Base-by-base conservation (phyloP, 805 yeast species). In the Wickerhamomyces mucosus region DNA sequence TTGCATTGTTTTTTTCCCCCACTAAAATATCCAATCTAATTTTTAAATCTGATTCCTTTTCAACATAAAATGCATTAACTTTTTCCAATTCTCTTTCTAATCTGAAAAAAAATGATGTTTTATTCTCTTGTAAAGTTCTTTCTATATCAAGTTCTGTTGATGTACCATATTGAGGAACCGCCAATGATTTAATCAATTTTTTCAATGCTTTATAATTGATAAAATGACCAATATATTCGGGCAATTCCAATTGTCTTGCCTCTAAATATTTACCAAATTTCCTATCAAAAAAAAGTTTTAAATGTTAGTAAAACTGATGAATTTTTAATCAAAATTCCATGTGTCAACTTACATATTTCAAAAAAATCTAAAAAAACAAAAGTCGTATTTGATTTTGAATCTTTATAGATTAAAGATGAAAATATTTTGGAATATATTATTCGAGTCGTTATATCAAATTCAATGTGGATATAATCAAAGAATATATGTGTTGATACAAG, bases 261-360 rank as follows among this genome's bases (percentile, higher is more conserved):
- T 95, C 97, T 53, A 92, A 66, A 51, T 85, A 83, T 58, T 92
- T 92, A 31, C 98, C 98, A 57, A 86, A 92, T 66, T 92, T 92
- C 98, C 63, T 62, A 26, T n/a, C n/a, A n/a, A n/a, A n/a, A n/a
- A n/a, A n/a, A n/a, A n/a, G 13, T 12, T 21, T 15, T 12, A 21
- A 21, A n/a, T n/a, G n/a, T n/a, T n/a, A n/a, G n/a, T n/a, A n/a
- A n/a, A n/a, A n/a, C n/a, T n/a, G n/a, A n/a, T n/a, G n/a, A n/a
- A n/a, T n/a, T n/a, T n/a, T n/a, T n/a, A n/a, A n/a, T n/a, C n/a
- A n/a, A n/a, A n/a, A n/a, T n/a, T n/a, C n/a, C n/a, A n/a, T n/a
- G n/a, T n/a, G n/a, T n/a, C n/a, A n/a, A n/a, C n/a, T n/a, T n/a
- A n/a, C n/a, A n/a, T n/a, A n/a, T n/a, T n/a, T n/a, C n/a, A n/a